Base-by-base conservation (phyloP, 495 filamentous ascomycete genomes). In the Chaetomidium leptoderma region DNA sequence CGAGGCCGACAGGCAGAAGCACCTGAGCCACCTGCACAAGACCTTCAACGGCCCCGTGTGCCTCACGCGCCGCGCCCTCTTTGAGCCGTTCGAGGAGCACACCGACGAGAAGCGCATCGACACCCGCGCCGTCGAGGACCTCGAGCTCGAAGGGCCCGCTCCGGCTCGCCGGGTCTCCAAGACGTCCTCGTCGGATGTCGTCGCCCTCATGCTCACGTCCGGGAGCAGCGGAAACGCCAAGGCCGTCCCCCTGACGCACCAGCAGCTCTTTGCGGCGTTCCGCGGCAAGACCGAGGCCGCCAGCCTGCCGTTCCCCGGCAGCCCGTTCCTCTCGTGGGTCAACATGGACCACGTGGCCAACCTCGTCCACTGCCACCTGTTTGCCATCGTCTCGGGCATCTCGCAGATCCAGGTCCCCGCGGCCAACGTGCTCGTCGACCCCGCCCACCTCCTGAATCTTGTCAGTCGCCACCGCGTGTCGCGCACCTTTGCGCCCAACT, bases 141-240 rank as follows among this genome's bases (percentile, higher is more conserved):
- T 51, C 6, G 48, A 51, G 3, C 10, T 3, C 16, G 48, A 51
- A 33, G n/a, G 32, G 32, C 7, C 48, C 13, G 19, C 48, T 9
- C 5, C 32, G 17, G 19, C 30, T n/a, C 11, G 48, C 32, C 48
- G 48, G 3, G 48, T 19, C 17, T 51, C 39, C 33, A 51, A 51
- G 48, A 32, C 48, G 10, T 24, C 48, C 19, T 0, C 48, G 11
- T 35, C 48, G n/a, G 48, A 51, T n/a, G 48, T 51, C 21, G 35
- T 51, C 21, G 48, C 48, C 8, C 61, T 83, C 6, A 79, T 83
- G 78, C 65, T 86, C 4, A 86, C 82, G 6, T 86, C 81, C 0
- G 83, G 83, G 2, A 80, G 73, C 61, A 81, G 76, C 10, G 80
- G 81, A 6, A 70, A 76, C 40, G 62, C 79, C 16, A 85, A 86